Conservation (phyloP, 148 eudicot species). For the Arbutus unedo region DNA sequence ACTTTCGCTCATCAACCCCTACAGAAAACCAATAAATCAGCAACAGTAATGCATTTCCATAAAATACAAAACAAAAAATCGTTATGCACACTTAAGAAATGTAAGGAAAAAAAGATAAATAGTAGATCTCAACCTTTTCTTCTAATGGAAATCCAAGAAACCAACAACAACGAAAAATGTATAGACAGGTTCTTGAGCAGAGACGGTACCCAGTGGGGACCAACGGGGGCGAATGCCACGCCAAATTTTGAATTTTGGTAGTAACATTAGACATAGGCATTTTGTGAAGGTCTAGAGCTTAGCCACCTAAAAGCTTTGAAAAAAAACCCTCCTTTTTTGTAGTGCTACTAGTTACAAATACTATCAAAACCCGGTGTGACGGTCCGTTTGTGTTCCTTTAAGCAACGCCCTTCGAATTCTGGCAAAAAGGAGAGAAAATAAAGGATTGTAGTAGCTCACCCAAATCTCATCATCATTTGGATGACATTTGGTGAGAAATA, state of each 20-base stretch:
- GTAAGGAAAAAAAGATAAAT: neutral
- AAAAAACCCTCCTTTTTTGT: neutral
- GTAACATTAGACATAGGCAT: no score
- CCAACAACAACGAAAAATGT: neutral
- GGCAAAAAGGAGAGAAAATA: no score
- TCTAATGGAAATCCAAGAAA: conserved; percentile 3
- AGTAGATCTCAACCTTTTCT: neutral
- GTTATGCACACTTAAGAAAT: neutral
- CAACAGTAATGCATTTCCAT: neutral
- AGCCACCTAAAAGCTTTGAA: neutral
- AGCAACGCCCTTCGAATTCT: no score
- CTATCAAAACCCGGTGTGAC: no score
- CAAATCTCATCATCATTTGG: no score
- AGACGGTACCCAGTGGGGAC: neutral
- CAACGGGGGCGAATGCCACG: no score
- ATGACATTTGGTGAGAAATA: no score
- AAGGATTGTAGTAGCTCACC: no score
- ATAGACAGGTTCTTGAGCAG: neutral
- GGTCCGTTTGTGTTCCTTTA: no score
- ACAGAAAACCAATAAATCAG: conserved; percentile 19
- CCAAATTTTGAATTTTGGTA: no score
- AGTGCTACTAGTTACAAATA: neutral
- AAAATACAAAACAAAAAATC: neutral
- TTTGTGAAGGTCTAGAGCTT: neutral
- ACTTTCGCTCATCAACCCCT: conserved; percentile 66